Percentiles rank a stretch among this genome's conserved stretches.
Evolutionary conservation across 352 stramenopile species (phyloP).

Genomic region (Peronospora belbahrii): DNA sequence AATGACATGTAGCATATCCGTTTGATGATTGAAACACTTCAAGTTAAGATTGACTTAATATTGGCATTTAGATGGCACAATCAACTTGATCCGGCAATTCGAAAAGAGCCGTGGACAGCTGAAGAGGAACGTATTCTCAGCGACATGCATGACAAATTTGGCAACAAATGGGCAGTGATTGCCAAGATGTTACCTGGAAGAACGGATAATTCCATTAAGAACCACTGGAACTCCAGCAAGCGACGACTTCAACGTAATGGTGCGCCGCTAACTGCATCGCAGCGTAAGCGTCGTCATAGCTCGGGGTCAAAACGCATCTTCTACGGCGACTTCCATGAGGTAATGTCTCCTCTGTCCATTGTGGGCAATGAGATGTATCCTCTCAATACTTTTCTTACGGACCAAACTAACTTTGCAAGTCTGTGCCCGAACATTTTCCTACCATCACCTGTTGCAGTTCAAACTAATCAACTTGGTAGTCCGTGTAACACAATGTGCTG

Average conservation of each 20-base stretch:
- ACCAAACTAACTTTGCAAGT: constrained; percentile 17
- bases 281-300: constrained; percentile 17
- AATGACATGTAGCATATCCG: background rate
- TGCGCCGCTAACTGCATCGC: constrained; percentile 3
- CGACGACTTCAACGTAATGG: constrained; percentile 51
- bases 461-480: constrained; percentile 15
- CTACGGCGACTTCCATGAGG: constrained; percentile 3
- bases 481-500: constrained; percentile 20
- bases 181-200: constrained; percentile 81
- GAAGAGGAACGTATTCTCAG: constrained; percentile 82
- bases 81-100: constrained; percentile 90
- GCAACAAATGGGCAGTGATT: constrained; percentile 89
- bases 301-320: background rate
- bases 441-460: constrained; percentile 27
- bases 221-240: constrained; percentile 89
- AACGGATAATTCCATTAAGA: constrained; percentile 90
- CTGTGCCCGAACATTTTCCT: constrained; percentile 17
- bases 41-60: background rate
- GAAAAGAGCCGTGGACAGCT: constrained; percentile 88
- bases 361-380: constrained; percentile 6
- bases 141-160: constrained; percentile 67
- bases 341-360: background rate
- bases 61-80: constrained; percentile 86
- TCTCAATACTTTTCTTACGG: constrained; percentile 14
- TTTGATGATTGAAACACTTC: constrained; percentile 2